Conservation (phyloP, 345 rosid species). For the Stellera chamaejasme region DNA sequence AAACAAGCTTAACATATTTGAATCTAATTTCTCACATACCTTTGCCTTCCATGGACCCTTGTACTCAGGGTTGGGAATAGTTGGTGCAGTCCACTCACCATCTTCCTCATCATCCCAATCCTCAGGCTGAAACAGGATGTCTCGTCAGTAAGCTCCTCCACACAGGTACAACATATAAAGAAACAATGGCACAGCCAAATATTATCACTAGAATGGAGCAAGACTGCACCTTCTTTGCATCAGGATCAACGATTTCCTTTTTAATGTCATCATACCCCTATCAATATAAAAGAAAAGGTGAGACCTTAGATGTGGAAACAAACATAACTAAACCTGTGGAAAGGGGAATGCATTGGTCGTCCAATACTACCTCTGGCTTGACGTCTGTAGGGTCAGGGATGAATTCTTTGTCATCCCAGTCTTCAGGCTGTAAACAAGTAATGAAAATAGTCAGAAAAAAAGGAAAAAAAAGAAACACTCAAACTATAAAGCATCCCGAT, state of each 20-base stretch:
- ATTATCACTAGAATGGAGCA: not conserved
- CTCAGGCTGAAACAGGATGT: slow-evolving; percentile 55
- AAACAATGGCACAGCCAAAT: not conserved
- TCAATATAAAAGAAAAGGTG: not conserved
- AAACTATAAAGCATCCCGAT: not conserved
- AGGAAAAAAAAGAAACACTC: not conserved
- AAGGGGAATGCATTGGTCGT: not conserved
- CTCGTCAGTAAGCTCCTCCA: slow-evolving; percentile 7
- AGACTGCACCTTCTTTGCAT: slow-evolving; percentile 69
- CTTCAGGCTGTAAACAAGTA: slow-evolving; percentile 66
- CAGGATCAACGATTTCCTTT: slow-evolving; percentile 78
- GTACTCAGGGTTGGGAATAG: slow-evolving; percentile 94
- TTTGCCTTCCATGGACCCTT: slow-evolving; percentile 89
- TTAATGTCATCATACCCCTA: slow-evolving; percentile 96
- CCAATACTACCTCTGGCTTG: slow-evolving; percentile 68
- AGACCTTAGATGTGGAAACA: not conserved
- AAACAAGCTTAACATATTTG: slow-evolving; percentile 1
- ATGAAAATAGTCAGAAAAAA: slow-evolving; percentile 2
- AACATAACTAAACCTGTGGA: not conserved
- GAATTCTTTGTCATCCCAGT: slow-evolving; percentile 92
- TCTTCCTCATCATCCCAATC: slow-evolving; percentile 99
- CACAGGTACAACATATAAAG: not conserved
- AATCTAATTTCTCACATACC: slow-evolving; percentile 36
- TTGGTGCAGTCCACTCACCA: slow-evolving; percentile 99
- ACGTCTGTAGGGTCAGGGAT: slow-evolving; percentile 92